Evolutionary conservation across 1,139 yeast species (phyloP), one percentile per base, ranked within the genome.

Genomic region (Candida sanyaensis): DNA sequence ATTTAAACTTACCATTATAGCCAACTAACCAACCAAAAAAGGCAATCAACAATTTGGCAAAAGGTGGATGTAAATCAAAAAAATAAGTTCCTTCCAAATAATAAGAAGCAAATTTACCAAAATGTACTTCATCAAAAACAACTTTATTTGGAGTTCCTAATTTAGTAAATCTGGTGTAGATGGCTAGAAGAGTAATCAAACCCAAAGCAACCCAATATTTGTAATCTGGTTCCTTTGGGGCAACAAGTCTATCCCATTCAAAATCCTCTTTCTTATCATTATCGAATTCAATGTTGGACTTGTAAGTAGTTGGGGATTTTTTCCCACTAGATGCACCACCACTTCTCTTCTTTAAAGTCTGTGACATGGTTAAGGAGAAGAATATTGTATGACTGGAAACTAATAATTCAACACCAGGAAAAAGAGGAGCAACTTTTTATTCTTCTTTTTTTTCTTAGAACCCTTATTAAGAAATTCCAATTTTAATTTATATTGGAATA

Each of bases 71-170:
- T 50, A 95, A 81, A 68, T 95, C 99, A 65, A 95, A 93, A 66
- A 90, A 95, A 67, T 88, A 89, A 0, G 93, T 84, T 50, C 95
- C 74, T 63, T 88, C 86, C 52, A 89, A 69, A 65, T 89, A 89
- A 63, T 88, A 90, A 13, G 96, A 85, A 26, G 97, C 97, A 68
- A 92, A 91, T 63, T 91, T 91, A 40, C 99, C 99, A 62, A 93
- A 93, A 68, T 93, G 99, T 30, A 93, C 99, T 65, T 95, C 99
- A 71, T 95, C 99, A 61, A 95, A 95, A 26, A 95, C 99, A 48
- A 95, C 99, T 64, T 88, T 88, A 51, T 77, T 73, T 2, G 99
- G 99, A 52, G 76, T 77, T 61, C 84, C 77, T 51, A 93, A 78
- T 53, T 78, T 74, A 58, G 80, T 80, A 66, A 92, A 91, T 55